Evolutionary conservation across 805 yeast species (phyloP).

Genomic region (Komagataella mondaviorum): DNA sequence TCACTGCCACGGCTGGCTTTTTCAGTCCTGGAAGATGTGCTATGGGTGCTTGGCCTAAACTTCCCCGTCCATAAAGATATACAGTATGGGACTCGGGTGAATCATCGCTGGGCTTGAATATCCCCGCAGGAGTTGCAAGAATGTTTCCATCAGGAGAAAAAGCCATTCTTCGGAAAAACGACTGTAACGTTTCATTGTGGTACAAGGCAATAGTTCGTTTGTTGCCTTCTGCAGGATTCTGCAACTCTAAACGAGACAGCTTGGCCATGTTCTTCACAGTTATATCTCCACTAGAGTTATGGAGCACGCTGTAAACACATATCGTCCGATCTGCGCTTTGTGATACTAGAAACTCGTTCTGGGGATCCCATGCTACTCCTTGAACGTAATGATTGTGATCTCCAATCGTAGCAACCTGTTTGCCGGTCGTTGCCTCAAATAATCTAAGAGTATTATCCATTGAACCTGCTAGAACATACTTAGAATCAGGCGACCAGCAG

Average conservation of each 20-base stretch:
- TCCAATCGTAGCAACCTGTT: slow-evolving; percentile 40
- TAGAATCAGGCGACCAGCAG: slow-evolving; percentile 83
- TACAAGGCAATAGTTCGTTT: slow-evolving; percentile 36
- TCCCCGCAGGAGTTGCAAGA: slow-evolving; percentile 68
- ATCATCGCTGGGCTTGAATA: slow-evolving; percentile 22
- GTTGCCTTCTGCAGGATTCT: slow-evolving; percentile 6
- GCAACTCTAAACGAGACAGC: slow-evolving; percentile 13
- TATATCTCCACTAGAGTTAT: slow-evolving; percentile 7
- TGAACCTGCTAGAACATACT: slow-evolving; percentile 71
- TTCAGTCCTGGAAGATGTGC: slow-evolving; percentile 68
- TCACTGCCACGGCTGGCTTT: slow-evolving; percentile 74
- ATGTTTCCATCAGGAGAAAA: slow-evolving; percentile 88
- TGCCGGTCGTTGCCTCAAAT: slow-evolving; percentile 44
- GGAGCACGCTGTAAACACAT: slow-evolving; percentile 41
- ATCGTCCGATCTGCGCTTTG: slow-evolving; percentile 86
- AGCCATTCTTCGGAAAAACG: slow-evolving; percentile 76
- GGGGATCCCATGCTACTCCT: slow-evolving; percentile 95
- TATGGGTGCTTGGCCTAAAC: slow-evolving; percentile 56
- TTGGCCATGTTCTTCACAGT: slow-evolving; percentile 15
- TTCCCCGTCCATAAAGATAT: slow-evolving; percentile 62
- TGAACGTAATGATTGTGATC: slow-evolving; percentile 88
- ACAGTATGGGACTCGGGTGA: slow-evolving; percentile 40
- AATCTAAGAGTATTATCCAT: slow-evolving; percentile 80
- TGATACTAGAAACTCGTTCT: slow-evolving; percentile 61
- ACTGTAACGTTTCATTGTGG: slow-evolving; percentile 78